Evolutionary conservation across 1,284 basidiomycete genomes (phyloP), one percentile per base, ranked within the genome.

Genomic region (Boletus chippewaensis): DNA sequence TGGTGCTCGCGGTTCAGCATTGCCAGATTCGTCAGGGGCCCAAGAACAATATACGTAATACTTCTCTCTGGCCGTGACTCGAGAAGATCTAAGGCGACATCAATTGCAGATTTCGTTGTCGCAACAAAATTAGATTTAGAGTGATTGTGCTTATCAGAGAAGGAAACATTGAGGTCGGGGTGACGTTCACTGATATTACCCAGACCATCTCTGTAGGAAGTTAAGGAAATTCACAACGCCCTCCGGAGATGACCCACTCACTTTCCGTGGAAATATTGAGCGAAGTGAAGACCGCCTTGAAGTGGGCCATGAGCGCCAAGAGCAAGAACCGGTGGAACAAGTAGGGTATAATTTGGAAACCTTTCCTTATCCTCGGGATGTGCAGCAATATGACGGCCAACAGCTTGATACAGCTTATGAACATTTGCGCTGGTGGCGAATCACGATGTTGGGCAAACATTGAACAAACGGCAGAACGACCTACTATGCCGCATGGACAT

Each of bases 21-120:
- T 1, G 92, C 91, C 24, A 98, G 73, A 62, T 90, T 95, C 16
- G 93, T 97, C 52, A 94, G 71, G 5, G 95, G 95, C 0, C 95
- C 95, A 1, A 97, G 74, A 5, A 82, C 86, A 50, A 97, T 77
- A 58, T 96, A 92, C 1, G 88, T 87, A 24, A 98, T 77, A 9
- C 77, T 85, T 47, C 79, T 72, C 16, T 79, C 68, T 1, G 84
- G 80, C 51, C 80, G 72, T 2, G 73, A 68, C 28, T 72, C 68
- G 7, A 98, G 73, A 18, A 92, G 69, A 15, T 86, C 79, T 1
- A 92, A 71, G 8, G 83, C 80, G 13, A 88, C 79, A 40, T 91
- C 80, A 31, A 78, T 71, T 0, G 80, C 83, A 22, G 78, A 70
- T 50, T 70, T 72, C 26, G 72, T 63, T 2, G 78, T 75, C 9